Percentiles rank a stretch among this genome's conserved stretches.
These are phyloP conservation scores for Juglanconis juglandina DNA, from an alignment of 2,329 filamentous ascomycete species.

Conservation along the genomic window DNA sequence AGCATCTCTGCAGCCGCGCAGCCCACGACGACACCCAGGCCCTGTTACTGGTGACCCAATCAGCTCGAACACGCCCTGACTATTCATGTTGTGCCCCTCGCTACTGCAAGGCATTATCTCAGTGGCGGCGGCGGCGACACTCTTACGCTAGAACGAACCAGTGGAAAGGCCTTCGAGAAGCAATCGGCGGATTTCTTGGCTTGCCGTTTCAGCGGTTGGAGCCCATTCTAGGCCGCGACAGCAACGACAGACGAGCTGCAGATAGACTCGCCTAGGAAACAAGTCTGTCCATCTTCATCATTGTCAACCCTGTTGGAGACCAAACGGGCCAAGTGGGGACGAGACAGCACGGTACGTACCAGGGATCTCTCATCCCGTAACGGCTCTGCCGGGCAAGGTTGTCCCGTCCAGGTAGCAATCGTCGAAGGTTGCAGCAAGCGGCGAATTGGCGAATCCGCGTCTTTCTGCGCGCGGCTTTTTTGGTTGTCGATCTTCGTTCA, in stretches of 20 bases:
- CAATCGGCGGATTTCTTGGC: conserved; percentile 5
- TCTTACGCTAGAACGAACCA: neutral
- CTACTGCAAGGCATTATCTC: conserved; percentile 13
- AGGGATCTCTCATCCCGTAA: neutral
- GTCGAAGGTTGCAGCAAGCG: neutral
- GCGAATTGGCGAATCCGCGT: neutral
- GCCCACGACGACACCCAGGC: neutral
- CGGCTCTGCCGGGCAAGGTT: conserved; percentile 8
- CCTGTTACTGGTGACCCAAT: conserved; percentile 3
- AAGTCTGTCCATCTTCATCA: neutral
- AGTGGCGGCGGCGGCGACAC: neutral
- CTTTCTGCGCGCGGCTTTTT: conserved; percentile 3
- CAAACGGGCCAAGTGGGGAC: neutral
- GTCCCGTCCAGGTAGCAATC: neutral
- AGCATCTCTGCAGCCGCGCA: conserved; percentile 2
- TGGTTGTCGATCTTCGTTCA: conserved; percentile 11
- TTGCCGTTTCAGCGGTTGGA: neutral
- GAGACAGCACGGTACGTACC: neutral
- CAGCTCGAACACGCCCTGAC: conserved; percentile 8
- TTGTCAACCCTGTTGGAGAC: neutral
- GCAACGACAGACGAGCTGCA: conserved; percentile 11
- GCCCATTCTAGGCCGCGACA: conserved; percentile 2
- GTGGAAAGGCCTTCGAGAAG: conserved; percentile 12
- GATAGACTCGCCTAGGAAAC: neutral
- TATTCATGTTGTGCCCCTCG: conserved; percentile 15